Conservation (phyloP, 257 asterid species). For the Catharanthus roseus region DNA sequence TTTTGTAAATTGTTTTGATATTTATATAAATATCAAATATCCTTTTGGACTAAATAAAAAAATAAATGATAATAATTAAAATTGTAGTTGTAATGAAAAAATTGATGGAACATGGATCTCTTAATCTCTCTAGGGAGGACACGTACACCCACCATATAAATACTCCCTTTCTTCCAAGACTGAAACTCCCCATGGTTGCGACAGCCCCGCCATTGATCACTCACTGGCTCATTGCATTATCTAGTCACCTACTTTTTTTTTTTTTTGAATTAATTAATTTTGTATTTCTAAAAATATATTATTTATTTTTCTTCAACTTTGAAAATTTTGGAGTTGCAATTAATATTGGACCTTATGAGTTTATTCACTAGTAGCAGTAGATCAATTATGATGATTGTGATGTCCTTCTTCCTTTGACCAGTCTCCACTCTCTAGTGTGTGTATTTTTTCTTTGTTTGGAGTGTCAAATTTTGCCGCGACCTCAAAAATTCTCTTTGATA, state of each 20-base stretch:
- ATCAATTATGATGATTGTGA: constrained; percentile 14
- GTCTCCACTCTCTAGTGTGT: too few relatives aligned
- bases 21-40: too few relatives aligned
- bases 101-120: too few relatives aligned
- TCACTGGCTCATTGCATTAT: constrained; percentile 11
- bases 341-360: too few relatives aligned
- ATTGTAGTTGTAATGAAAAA: too few relatives aligned
- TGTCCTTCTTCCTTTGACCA: constrained; percentile 16
- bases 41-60: too few relatives aligned
- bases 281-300: neutral
- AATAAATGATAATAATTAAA: too few relatives aligned
- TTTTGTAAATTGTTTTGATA: too few relatives aligned
- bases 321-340: neutral
- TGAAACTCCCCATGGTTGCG: constrained; percentile 26
- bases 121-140: too few relatives aligned
- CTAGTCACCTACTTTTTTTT: too few relatives aligned
- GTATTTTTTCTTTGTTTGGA: constrained; percentile 6
- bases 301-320: constrained; percentile 12
- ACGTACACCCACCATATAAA: constrained; percentile 8
- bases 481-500: neutral
- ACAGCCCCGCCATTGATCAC: constrained; percentile 23
- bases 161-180: constrained; percentile 27
- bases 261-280: constrained; percentile 10
- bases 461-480: constrained; percentile 27
- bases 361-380: constrained; percentile 11